phyloP scores from a whole-genome alignment of 2,329 filamentous ascomycete genomes.

The Xylariales sp. region DNA sequence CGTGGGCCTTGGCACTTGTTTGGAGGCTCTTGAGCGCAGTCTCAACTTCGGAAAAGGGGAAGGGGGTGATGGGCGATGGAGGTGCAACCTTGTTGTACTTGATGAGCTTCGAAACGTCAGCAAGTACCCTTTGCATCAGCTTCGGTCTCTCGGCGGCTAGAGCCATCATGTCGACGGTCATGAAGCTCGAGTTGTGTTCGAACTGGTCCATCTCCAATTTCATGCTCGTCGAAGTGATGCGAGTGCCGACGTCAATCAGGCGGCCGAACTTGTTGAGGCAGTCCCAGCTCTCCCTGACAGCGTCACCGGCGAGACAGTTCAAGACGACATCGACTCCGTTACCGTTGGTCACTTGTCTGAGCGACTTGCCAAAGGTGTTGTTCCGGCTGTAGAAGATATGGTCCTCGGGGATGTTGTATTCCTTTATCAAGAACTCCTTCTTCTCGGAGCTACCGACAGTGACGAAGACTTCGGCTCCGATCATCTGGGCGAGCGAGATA shows the following conservation, averaged over 20 bases:
- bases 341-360: constrained; percentile 6
- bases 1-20: constrained; percentile 30
- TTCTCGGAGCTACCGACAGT: constrained; percentile 9
- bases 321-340: constrained; percentile 14
- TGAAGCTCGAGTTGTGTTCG: constrained; percentile 41
- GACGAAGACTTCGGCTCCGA: constrained; percentile 11
- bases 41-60: constrained; percentile 30
- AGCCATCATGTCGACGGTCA: constrained; percentile 40
- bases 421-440: constrained; percentile 5
- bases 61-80: constrained; percentile 29
- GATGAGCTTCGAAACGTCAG: constrained; percentile 23
- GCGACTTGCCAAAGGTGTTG: constrained; percentile 7
- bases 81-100: constrained; percentile 25
- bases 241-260: constrained; percentile 23
- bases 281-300: constrained; percentile 25
- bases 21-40: constrained; percentile 40
- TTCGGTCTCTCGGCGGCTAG: constrained; percentile 30
- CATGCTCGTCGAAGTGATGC: constrained; percentile 21
- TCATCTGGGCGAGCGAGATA: constrained; percentile 9
- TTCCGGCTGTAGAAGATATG: constrained; percentile 10
- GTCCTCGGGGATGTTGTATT: constrained; percentile 6
- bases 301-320: constrained; percentile 24
- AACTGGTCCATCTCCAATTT: constrained; percentile 46
- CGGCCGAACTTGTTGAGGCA: constrained; percentile 26
- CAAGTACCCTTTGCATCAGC: constrained; percentile 22